A percentile compares a stretch with the other conserved stretches of the same genome.
Conservation (phyloP, 1,284 basidiomycete genomes). For the Wallemia hederae region DNA sequence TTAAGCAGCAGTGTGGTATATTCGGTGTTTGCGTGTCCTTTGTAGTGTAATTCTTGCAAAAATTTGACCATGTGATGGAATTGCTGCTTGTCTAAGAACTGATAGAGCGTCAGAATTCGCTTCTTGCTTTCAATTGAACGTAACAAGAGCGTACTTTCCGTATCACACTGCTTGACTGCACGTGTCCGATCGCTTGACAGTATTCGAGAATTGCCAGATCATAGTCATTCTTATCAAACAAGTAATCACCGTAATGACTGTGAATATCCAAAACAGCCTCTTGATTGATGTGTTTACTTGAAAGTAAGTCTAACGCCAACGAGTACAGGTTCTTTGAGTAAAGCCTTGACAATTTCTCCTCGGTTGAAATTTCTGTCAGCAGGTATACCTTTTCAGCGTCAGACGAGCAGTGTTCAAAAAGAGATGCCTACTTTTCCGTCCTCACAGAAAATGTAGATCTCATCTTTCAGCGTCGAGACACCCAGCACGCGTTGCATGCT, state of each 20-base stretch:
- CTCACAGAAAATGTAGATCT: not conserved
- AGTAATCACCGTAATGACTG: slow-evolving; percentile 62
- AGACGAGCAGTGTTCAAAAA: not conserved
- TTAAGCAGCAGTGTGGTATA: slow-evolving; percentile 86
- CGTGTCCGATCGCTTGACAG: slow-evolving; percentile 56
- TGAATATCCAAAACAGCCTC: slow-evolving; percentile 56
- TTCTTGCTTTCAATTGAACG: not conserved
- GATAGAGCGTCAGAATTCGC: not conserved
- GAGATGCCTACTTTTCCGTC: not conserved
- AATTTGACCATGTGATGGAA: slow-evolving; percentile 86
- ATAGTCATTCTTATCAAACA: slow-evolving; percentile 72
- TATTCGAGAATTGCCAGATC: slow-evolving; percentile 82
- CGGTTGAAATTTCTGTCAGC: not conserved
- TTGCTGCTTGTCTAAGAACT: slow-evolving; percentile 89
- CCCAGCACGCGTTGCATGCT: not conserved
- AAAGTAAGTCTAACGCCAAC: not conserved
- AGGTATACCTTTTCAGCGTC: not conserved
- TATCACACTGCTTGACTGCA: slow-evolving; percentile 86
- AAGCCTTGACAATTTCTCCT: not conserved
- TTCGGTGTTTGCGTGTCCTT: slow-evolving; percentile 72
- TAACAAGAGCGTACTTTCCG: slow-evolving; percentile 35
- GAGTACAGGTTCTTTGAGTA: not conserved
- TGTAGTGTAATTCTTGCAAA: slow-evolving; percentile 72
- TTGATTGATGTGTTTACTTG: slow-evolving; percentile 24
- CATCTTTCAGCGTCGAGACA: not conserved